A percentile compares a stretch with the other conserved stretches of the same genome.
Evolutionary conservation across 2,329 filamentous ascomycete genomes (phyloP).

Genomic region (Ascochyta koolunga): DNA sequence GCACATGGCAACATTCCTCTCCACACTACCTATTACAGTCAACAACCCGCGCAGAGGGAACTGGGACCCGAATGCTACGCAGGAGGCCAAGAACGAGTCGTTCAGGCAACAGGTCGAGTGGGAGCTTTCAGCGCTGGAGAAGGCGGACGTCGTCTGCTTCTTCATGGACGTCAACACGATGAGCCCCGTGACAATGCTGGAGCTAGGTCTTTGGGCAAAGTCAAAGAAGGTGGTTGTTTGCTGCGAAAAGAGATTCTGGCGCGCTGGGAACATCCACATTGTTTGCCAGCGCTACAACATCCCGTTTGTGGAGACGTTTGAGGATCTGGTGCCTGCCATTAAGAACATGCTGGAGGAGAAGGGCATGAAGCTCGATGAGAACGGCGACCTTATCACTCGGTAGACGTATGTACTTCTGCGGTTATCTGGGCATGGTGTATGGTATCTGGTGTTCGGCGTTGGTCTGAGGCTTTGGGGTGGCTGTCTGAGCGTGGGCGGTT

Average conservation of each 20-base stretch:
- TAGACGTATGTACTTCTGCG: not conserved
- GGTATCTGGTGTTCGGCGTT: not conserved
- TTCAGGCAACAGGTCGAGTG: slow-evolving; percentile 64
- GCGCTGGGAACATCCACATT: slow-evolving; percentile 66
- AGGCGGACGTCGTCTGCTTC: slow-evolving; percentile 61
- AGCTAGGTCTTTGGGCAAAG: slow-evolving; percentile 62
- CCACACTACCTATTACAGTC: slow-evolving; percentile 57
- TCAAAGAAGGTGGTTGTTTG: slow-evolving; percentile 59
- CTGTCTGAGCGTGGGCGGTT: not conserved
- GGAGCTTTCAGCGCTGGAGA: slow-evolving; percentile 65
- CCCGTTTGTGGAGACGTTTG: slow-evolving; percentile 52
- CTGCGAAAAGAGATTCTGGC: slow-evolving; percentile 60
- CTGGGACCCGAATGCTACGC: slow-evolving; percentile 62
- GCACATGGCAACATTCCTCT: slow-evolving; percentile 51
- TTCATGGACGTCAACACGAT: slow-evolving; percentile 61
- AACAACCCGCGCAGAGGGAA: slow-evolving; percentile 63
- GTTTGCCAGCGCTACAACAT: slow-evolving; percentile 59
- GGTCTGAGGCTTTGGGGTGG: not conserved
- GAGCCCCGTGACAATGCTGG: slow-evolving; percentile 65
- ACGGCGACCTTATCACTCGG: slow-evolving; percentile 15
- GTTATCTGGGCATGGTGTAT: not conserved
- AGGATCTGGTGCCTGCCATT: slow-evolving; percentile 50
- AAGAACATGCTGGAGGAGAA: slow-evolving; percentile 38
- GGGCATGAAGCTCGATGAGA: slow-evolving; percentile 31
- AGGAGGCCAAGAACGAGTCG: slow-evolving; percentile 48